phyloP scores from a whole-genome alignment of 208 protist species.

The Leptomonas pyrrhocoris region DNA sequence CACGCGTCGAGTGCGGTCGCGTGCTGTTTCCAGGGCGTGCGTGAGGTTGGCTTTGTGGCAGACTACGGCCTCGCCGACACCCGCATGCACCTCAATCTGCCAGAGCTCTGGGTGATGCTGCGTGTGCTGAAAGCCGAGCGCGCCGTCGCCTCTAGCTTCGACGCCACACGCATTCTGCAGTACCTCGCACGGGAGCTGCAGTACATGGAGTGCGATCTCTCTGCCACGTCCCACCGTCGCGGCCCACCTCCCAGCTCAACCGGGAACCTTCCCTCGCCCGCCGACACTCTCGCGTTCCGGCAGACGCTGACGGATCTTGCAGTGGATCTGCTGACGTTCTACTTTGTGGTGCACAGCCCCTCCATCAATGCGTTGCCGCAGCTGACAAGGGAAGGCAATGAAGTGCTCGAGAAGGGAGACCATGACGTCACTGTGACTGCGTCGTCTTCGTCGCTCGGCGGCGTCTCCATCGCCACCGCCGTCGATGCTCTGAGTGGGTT shows the following conservation, averaged over 20 bases:
- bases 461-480: slow-evolving; percentile 32
- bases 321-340: slow-evolving; percentile 62
- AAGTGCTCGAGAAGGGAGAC: not conserved
- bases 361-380: not conserved
- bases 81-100: slow-evolving; percentile 47
- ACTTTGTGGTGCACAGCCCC: slow-evolving; percentile 48
- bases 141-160: slow-evolving; percentile 40
- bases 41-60: slow-evolving; percentile 75
- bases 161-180: slow-evolving; percentile 56
- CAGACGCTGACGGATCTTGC: slow-evolving; percentile 51
- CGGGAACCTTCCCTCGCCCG: not conserved
- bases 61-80: slow-evolving; percentile 65
- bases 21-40: slow-evolving; percentile 56
- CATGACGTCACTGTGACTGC: not conserved
- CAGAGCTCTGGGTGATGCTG: slow-evolving; percentile 39
- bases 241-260: not conserved
- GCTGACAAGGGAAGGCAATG: not conserved
- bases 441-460: not conserved
- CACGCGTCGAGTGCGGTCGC: slow-evolving; percentile 59
- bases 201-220: slow-evolving; percentile 29
- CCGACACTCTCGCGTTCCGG: slow-evolving; percentile 34
- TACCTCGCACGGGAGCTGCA: slow-evolving; percentile 69
- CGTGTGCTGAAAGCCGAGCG: slow-evolving; percentile 36
- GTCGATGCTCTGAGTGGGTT: slow-evolving; percentile 67
- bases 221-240: not conserved